A percentile compares a stretch with the other conserved stretches of the same genome.
phyloP scores from a whole-genome alignment of 805 yeast species.

The Schwanniomyces polymorphus region DNA sequence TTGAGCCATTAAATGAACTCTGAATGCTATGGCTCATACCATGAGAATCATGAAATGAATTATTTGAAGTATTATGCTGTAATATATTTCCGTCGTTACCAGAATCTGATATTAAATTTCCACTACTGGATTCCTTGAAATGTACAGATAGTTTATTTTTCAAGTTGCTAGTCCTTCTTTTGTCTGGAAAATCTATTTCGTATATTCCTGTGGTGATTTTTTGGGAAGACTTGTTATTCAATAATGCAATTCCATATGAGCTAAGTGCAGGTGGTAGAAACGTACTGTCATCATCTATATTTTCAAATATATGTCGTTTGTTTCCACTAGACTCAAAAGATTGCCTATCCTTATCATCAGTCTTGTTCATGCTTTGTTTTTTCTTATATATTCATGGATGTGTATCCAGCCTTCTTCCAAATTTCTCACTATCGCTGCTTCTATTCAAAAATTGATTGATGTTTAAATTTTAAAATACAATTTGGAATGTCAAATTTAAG shows the following conservation, averaged over 20 bases:
- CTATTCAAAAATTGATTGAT: too few species aligned
- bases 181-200: constrained; percentile 31
- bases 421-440: too few species aligned
- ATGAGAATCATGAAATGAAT: constrained; percentile 1
- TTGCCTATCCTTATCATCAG: not conserved
- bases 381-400: not conserved
- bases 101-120: not conserved
- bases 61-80: constrained; percentile 3
- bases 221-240: constrained; percentile 25
- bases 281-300: constrained; percentile 47
- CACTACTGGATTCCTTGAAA: constrained; percentile 16
- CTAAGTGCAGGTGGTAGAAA: constrained; percentile 62
- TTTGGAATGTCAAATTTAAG: too few species aligned
- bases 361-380: not conserved
- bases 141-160: constrained; percentile 34
- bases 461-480: too few species aligned
- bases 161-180: constrained; percentile 14
- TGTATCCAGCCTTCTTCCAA: too few species aligned
- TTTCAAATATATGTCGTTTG: constrained; percentile 12
- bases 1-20: constrained; percentile 12
- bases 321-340: constrained; percentile 1
- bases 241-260: constrained; percentile 54
- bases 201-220: constrained; percentile 30
- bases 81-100: not conserved
- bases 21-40: constrained; percentile 6